phyloP scores from a whole-genome alignment of 2,329 filamentous ascomycete species.

The Calonectria crousiana region DNA sequence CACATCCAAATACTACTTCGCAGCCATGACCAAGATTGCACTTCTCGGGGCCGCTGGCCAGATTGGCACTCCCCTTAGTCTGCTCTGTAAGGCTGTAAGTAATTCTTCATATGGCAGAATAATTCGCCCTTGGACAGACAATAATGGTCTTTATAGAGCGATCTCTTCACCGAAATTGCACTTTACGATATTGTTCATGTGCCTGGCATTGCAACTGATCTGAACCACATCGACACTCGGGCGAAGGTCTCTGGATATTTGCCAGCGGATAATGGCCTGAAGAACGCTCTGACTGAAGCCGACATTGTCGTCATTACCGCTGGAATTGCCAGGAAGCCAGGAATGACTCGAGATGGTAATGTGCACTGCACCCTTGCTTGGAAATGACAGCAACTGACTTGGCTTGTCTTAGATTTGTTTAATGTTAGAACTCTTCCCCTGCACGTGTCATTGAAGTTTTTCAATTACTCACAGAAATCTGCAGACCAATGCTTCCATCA shows the following conservation, averaged over 20 bases:
- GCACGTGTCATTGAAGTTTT: too few relatives aligned
- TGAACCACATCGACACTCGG: not conserved
- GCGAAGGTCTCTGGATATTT: not conserved
- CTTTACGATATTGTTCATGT: not conserved
- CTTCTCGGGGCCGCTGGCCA: not conserved
- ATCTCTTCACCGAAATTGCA: not conserved
- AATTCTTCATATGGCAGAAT: too few relatives aligned
- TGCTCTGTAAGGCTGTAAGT: not conserved
- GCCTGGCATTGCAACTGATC: not conserved
- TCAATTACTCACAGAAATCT: not conserved
- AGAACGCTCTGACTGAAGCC: not conserved
- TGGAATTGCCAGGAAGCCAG: not conserved
- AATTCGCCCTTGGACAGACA: not conserved
- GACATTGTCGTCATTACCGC: not conserved
- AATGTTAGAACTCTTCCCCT: not conserved
- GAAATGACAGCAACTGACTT: not conserved
- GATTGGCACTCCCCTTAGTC: not conserved
- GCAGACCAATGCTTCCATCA: not conserved
- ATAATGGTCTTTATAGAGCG: not conserved
- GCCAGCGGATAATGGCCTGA: not conserved
- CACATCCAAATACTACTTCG: too few relatives aligned
- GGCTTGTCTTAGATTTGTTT: not conserved
- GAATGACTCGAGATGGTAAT: not conserved
- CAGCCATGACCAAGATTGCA: not conserved
- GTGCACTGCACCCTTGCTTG: not conserved